Conservation (phyloP, 148 eudicot genomes). For the Vaccinium vitisidaea region DNA sequence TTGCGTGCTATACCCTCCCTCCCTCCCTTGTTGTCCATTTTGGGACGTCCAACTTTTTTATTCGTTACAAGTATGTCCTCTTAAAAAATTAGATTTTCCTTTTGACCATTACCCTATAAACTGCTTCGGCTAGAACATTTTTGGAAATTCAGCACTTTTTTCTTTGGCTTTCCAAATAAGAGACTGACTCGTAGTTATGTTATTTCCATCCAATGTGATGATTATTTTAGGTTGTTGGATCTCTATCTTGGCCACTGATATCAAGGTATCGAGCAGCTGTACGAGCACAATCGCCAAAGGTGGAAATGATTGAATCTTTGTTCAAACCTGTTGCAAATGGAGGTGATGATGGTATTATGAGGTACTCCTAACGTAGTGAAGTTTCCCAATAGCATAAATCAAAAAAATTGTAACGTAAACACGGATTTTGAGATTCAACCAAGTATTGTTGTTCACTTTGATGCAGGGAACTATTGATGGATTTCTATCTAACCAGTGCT, state of each 20-base stretch:
- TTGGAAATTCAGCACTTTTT: too few relatives aligned
- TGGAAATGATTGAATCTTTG: conserved; percentile 80
- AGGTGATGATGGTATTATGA: conserved; percentile 79
- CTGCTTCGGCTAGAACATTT: not conserved
- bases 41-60: too few relatives aligned
- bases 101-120: not conserved
- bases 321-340: conserved; percentile 67
- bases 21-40: too few relatives aligned
- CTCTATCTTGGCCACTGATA: conserved; percentile 81
- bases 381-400: too few relatives aligned
- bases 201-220: not conserved
- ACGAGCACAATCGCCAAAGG: conserved; percentile 70
- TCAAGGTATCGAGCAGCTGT: conserved; percentile 88
- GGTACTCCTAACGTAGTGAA: conserved; percentile 30
- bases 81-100: too few relatives aligned
- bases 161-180: too few relatives aligned
- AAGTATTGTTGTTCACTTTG: not conserved
- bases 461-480: conserved; percentile 71
- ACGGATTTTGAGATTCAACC: not conserved
- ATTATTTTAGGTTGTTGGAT: conserved; percentile 76
- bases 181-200: too few relatives aligned
- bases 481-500: conserved; percentile 68
- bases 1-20: too few relatives aligned
- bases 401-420: not conserved
- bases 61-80: too few relatives aligned